Base-by-base conservation (phyloP, 2,329 filamentous ascomycete genomes). In the Dryadomyces quercus-mongolicae region DNA sequence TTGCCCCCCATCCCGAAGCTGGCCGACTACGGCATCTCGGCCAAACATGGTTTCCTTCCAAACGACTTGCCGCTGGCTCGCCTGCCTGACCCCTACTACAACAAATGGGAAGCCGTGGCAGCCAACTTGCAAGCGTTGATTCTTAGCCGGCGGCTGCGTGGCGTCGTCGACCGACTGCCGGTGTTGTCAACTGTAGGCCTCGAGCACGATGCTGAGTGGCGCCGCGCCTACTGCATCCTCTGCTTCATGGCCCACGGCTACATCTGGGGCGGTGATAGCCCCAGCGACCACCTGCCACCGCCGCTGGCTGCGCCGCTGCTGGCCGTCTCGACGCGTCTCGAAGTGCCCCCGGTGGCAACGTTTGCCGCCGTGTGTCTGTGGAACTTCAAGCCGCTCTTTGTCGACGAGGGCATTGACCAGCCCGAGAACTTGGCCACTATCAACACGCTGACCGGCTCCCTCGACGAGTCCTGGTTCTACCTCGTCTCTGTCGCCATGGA, bases 391-490 rank as follows among this genome's bases (percentile, higher is more conserved):
- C 88, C 91, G 0, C 78, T 97, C 54, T 96, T 97, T 65, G 72
- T 82, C 56, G 81, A 88, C 58, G 91, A 96, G 67, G 78, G 80
- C 40, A 81, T 93, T 55, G 88, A 94, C 64, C 82, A 82, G 59
- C 77, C 97, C 48, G 85, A 93, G 64, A 97, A 98, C 63, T 77
- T 98, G 54, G 84, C 88, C 44, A 93, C 88, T 2, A 76, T 97
- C 57, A 82, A 84, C 63, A 96, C 93, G 16, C 94, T 96, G 65
- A 97, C 93, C 16, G 93, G 93, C 51, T 91, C 90, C 8, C 75
- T 95, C 54, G 93, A 98, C 66, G 93, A 98, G 71, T 95, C 93
- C 58, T 98, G 93, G 93, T 98, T 98, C 67, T 98, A 97, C 67
- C 77, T 98, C 13, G 82, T 97, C 52, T 96, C 90, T 0, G 88